Evolutionary conservation across 495 filamentous ascomycete genomes (phyloP), one percentile per base, ranked within the genome.

Genomic region (Hypoxylon trugodes): DNA sequence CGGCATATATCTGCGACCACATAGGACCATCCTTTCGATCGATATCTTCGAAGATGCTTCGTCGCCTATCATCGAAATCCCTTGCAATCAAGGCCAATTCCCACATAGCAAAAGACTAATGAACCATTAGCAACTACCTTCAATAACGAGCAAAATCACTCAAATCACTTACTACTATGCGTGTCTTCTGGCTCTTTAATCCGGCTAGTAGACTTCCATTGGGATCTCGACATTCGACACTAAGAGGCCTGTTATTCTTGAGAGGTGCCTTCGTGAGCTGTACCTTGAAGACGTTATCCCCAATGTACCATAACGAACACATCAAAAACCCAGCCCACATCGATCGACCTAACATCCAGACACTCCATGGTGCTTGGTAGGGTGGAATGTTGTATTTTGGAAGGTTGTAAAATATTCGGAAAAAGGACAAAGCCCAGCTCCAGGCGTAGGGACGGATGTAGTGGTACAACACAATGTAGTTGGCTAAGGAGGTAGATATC

Each of bases 121-220:
- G n/a, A 1, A 42, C 22, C 4, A 52, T 77, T 64, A 77, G 72
- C 59, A 19, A 48, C 35, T 32, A 9, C 13, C 6, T 41, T 19
- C 12, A 36, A 7, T 7, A 28, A 13, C 5, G n/a, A 40, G n/a
- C n/a, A n/a, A 21, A 45, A 19, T 19, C 2, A 24, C 8, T 25
- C 16, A 26, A 37, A 28, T 8, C 37, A 62, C 37, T 57, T 52
- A 64, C 54, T 19, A 53, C 70, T 77, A 66, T 79, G 83, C 87
- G 76, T 76, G 83, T 75, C 60, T 89, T 91, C 72, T 84, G 93
- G 15, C 89, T 85, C 61, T 87, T 92, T 41, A 98, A 75, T 1
- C 95, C 95, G 50, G 86, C 90, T 40, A 98, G 71, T 35, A 98
- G 78, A 67, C 89, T 96, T 30, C 92, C 94, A 65, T 96, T 98